Evolutionary conservation across 352 stramenopile species (phyloP), one percentile per base, ranked within the genome.

Genomic region (Pythium guiyangense): DNA sequence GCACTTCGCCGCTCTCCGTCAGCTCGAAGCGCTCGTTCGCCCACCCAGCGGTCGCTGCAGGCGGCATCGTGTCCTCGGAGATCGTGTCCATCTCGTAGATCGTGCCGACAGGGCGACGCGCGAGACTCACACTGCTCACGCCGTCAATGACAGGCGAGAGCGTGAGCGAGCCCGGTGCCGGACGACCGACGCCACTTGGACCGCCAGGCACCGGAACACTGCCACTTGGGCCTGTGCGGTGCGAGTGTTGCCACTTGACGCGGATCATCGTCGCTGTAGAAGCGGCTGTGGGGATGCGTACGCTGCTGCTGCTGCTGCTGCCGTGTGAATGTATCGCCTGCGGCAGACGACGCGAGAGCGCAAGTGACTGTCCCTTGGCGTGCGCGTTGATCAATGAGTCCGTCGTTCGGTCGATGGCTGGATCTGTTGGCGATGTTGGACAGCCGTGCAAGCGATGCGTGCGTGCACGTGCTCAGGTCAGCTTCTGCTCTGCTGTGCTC

Each of bases 61-160:
- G 60, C 22, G 77, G 69, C 67, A 82, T 70, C 39, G 76, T 67
- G 59, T 86, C 74, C 51, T 91, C 80, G 2, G 74, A 79, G 60
- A 91, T 91, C 27, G 80, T 88, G n/a, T 79, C 80, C 80, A 91
- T 91, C 55, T 88, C 78, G 73, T 49, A 62, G 22, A 62, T 51
- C 40, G 49, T 62, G 31, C 47, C 37, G 15, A 56, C 56, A 2
- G 56, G 56, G 1, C 56, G 47, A 5, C 56, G 39, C 20, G 56
- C 56, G 27, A 62, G 40, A 22, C 56, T 73, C 4, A 37, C 31
- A 48, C 67, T 66, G 22, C 67, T 66, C 47, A 79, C 69, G 31
- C 69, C 67, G 53, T 81, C 72, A 60, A 79, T 73, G 20, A 79
- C 58, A 0, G 72, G 70, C 4, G 74, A 80, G 58, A 35, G 64